Conservation (phyloP, 2,329 filamentous ascomycete species). For the Aspergillus proliferans region DNA sequence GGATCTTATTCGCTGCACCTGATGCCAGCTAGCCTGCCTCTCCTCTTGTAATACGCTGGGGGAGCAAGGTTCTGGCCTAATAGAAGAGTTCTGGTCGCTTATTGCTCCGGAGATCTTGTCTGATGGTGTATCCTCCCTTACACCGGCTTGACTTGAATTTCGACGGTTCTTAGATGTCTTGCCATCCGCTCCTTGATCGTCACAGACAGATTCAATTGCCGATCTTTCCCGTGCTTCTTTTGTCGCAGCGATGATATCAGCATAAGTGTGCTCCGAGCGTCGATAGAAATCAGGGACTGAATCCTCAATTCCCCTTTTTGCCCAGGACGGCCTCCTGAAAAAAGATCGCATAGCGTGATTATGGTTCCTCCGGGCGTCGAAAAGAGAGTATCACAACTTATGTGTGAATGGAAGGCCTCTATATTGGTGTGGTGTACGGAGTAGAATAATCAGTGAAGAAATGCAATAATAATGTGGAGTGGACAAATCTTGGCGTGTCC, state of each 20-base stretch:
- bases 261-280: conserved; percentile 42
- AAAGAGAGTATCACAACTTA: too few relatives aligned
- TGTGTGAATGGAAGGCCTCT: too few relatives aligned
- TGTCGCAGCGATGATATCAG: conserved; percentile 39
- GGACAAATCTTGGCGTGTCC: too few relatives aligned
- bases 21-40: background rate
- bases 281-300: conserved; percentile 42
- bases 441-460: too few relatives aligned
- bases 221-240: conserved; percentile 28
- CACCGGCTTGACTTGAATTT: conserved; percentile 11
- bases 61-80: background rate
- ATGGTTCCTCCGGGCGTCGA: too few relatives aligned
- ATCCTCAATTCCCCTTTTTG: conserved; percentile 32
- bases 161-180: conserved; percentile 18
- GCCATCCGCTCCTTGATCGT: conserved; percentile 6
- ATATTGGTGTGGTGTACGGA: too few relatives aligned
- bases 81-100: background rate
- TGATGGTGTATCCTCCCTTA: background rate
- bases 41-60: background rate
- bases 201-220: conserved; percentile 4
- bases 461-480: too few relatives aligned
- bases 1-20: background rate
- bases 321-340: conserved; percentile 52
- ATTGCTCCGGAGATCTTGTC: background rate
- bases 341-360: conserved; percentile 37